Base-by-base conservation (phyloP, 768 basidiomycete genomes). In the Pleurotus giganteus region DNA sequence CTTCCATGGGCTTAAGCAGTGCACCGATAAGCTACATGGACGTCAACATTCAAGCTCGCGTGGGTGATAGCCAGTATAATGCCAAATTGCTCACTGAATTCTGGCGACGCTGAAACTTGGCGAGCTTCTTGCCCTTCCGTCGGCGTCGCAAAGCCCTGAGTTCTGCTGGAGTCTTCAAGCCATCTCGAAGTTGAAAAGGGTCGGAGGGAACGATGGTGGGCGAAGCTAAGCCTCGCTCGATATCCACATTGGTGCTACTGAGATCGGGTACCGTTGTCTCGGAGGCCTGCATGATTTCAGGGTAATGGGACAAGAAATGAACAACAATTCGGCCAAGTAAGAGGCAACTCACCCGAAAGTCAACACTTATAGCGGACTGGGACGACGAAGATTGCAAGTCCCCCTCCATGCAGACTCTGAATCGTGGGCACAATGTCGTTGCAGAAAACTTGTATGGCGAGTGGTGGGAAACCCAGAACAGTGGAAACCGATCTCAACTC, bases 1-100 rank as follows among this genome's bases (percentile, higher is more conserved):
- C 85, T 31, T 93, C 89, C 83, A 98, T 88, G 0, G 94, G 83
- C 69, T 96, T 97, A 29, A 98, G 79, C 57, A 98, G 71, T n/a
- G 83, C 80, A n/a, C 72, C 66, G 58, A 98, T 96, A 56, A 94
- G 86, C 89, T 96, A 63, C 41, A 45, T 62, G 44, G 46, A 47
- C 52, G 47, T 56, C 41, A 57, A 49, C 46, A 54, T 26, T 19
- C 43, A 41, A 32, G 26, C 37, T 13, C 19, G 50, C 21, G 23
- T 24, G 21, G 37, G 23, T 37, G 28, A 26, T 21, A 36, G 49
- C 42, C 29, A 53, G 29, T 26, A n/a, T 17, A 19, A 13, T 32
- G 13, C 31, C 7, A 17, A 31, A 8, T 60, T 31, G 64, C 81
- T 32, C 45, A 88, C 91, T 58, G 83, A 71, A 73, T 94, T 94